Evolutionary conservation across 2,329 filamentous ascomycete species (phyloP).

Genomic region (Pseudogymnoascus sp.): DNA sequence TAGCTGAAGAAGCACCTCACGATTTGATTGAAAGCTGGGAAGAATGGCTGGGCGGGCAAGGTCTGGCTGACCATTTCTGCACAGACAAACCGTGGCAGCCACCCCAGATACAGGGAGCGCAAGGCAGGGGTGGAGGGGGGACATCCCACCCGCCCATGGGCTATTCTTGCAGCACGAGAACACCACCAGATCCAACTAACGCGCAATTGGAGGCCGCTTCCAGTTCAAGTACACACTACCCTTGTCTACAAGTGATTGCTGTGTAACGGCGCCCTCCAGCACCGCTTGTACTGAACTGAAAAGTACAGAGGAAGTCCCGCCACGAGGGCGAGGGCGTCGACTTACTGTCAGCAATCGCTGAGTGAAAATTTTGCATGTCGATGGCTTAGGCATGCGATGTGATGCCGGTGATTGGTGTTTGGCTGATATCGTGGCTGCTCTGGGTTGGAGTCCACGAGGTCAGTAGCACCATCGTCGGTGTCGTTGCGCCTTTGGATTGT

Average conservation of each 20-base stretch:
- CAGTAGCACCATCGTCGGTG: not conserved
- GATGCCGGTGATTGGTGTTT: not conserved
- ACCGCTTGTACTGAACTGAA: not conserved
- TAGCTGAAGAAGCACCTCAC: not conserved
- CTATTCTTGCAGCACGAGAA: not conserved
- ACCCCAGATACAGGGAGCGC: not conserved
- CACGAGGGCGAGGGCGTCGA: not conserved
- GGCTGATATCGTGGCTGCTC: not conserved
- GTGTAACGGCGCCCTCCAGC: not conserved
- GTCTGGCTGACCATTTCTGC: not conserved
- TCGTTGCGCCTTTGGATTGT: not conserved
- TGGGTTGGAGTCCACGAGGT: not conserved
- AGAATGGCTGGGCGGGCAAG: not conserved
- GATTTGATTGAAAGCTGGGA: not conserved
- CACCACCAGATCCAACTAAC: slow-evolving; percentile 5
- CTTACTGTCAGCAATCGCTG: not conserved
- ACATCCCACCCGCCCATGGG: not conserved
- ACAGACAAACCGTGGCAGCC: slow-evolving; percentile 3
- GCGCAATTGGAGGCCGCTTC: not conserved
- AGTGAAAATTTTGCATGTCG: not conserved
- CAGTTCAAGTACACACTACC: not conserved
- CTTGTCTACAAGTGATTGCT: not conserved
- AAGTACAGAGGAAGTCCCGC: not conserved
- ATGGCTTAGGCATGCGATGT: not conserved
- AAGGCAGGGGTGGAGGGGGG: not conserved